Base-by-base conservation (phyloP, 2,329 filamentous ascomycete species). In the Bimuria novae-zelandiae region DNA sequence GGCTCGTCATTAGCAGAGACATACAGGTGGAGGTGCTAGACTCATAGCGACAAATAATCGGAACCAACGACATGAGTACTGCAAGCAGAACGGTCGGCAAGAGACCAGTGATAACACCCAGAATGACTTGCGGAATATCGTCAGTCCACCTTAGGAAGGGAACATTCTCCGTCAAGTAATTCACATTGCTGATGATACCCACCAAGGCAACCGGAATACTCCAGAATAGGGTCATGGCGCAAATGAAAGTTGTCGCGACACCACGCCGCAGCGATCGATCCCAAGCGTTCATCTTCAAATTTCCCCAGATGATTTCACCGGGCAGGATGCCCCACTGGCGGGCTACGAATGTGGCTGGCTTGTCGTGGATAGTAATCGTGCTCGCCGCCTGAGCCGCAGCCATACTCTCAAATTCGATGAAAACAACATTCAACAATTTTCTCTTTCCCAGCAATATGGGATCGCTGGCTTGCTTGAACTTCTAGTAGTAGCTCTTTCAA, bases 61-160 rank as follows among this genome's bases (percentile, higher is more conserved):
- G 77, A 0, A 79, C 72, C 12, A 79, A 62, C 4, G 71, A 59
- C 72, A 79, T 75, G 14, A 79, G 63, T 0, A 76, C 68, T 8
- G 76, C 70, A 50, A 79, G 72, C 51, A 78, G 57, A 1, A 77
- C 59, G 10, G 69, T 55, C 8, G 77, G 77, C 4, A 79, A 62
- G 5, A 79, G 68, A 59, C 77, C 77, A 23, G 75, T 77, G 14
- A 79, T 59, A 8, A 79, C 69, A 57, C 77, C 77, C 2, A 77
- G 60, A 30, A 78, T 72, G 7, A 69, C 66, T 1, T 37, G 29
- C 1, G 76, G 76, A 19, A 79, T 75, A 10, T 69, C 55, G 37
- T 74, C 60, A 48, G 79, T 75, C 69, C 76, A 79, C 7, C 17
- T 4, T 3, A 48, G 45, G 33, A 48, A 48, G n/a, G 45, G 35